These are phyloP conservation scores for Luvunga scandens DNA, from an alignment of 345 rosid species.

Conservation along the genomic window DNA sequence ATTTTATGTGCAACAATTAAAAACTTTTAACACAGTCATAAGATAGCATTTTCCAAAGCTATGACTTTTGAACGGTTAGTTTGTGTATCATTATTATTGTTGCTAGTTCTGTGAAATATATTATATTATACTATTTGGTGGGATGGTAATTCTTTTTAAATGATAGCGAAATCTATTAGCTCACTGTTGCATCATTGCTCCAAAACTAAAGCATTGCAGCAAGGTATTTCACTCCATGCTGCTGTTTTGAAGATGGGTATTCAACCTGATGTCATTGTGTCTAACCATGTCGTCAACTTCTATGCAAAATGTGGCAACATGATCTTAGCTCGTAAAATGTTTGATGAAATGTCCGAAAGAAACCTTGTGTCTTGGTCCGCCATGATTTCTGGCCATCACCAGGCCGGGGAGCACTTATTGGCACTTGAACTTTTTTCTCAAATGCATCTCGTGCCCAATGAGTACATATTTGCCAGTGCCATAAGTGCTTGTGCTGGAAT, in stretches of 20 bases:
- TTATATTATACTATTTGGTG: too few relatives aligned
- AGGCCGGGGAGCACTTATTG: constrained; percentile 28
- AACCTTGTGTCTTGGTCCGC: constrained; percentile 72
- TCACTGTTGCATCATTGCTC: constrained; percentile 44
- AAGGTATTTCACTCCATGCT: constrained; percentile 49
- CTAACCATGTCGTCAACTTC: constrained; percentile 55
- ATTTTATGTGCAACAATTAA: too few relatives aligned
- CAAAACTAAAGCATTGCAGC: constrained; percentile 35
- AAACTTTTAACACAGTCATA: too few relatives aligned
- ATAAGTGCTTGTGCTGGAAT: constrained; percentile 47
- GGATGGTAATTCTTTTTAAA: background rate
- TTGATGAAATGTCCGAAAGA: constrained; percentile 53
- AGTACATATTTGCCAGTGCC: constrained; percentile 44
- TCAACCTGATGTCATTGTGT: constrained; percentile 33
- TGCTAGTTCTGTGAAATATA: too few relatives aligned
- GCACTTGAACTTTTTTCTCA: constrained; percentile 41
- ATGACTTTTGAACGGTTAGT: too few relatives aligned
- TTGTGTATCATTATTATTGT: too few relatives aligned
- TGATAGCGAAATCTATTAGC: constrained; percentile 37
- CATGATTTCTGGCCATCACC: constrained; percentile 59
- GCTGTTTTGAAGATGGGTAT: constrained; percentile 36
- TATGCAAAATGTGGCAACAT: constrained; percentile 52
- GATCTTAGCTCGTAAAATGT: constrained; percentile 38
- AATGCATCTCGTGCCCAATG: constrained; percentile 45
- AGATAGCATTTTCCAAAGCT: too few relatives aligned